phyloP scores from a whole-genome alignment of 1,139 yeast species.

The Yamadazyma dushanensis region DNA sequence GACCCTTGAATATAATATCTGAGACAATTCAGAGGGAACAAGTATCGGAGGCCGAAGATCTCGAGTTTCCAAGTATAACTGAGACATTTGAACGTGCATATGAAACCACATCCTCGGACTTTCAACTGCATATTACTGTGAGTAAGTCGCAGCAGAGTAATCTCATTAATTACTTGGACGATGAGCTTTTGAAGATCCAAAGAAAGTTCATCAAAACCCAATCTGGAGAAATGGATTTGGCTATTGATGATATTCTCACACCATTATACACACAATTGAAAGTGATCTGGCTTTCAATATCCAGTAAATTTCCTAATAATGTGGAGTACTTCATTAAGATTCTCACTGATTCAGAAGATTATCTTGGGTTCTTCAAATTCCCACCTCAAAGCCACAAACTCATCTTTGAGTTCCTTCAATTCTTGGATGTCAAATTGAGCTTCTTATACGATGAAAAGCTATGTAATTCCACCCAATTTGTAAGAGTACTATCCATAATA shows the following conservation, averaged over 20 bases:
- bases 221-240: conserved; percentile 34
- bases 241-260: conserved; percentile 39
- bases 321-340: conserved; percentile 58
- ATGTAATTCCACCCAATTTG: conserved; percentile 44
- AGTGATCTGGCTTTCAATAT: conserved; percentile 58
- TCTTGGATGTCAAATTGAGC: conserved; percentile 13
- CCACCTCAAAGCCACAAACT: conserved; percentile 3
- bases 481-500: conserved; percentile 47
- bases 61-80: conserved; percentile 8
- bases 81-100: conserved; percentile 14
- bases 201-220: conserved; percentile 64
- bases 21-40: not conserved
- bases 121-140: conserved; percentile 12
- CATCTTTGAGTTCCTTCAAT: conserved; percentile 15
- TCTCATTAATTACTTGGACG: conserved; percentile 62
- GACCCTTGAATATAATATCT: too few species aligned
- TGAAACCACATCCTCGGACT: conserved; percentile 7
- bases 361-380: conserved; percentile 43
- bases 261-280: conserved; percentile 51
- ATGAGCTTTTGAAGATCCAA: conserved; percentile 55
- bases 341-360: conserved; percentile 69
- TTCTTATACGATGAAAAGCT: conserved; percentile 13
- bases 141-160: conserved; percentile 54
- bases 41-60: conserved; percentile 2
- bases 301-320: conserved; percentile 45